phyloP scores from a whole-genome alignment of 1,284 basidiomycete species.

The Sanguinoderma infundibulare region DNA sequence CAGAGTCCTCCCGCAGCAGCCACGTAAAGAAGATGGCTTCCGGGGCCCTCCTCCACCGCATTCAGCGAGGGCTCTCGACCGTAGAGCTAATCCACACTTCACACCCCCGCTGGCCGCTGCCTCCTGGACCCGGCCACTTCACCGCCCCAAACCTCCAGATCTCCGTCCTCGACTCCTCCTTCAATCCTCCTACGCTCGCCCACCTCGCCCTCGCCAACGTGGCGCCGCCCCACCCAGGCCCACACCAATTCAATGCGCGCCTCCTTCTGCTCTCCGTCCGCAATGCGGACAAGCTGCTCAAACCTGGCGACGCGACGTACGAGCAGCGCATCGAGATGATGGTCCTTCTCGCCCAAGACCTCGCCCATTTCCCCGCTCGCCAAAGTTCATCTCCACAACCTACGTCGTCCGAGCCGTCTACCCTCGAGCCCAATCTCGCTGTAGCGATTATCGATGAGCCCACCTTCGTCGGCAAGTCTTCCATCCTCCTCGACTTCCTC shows the following conservation, averaged over 20 bases:
- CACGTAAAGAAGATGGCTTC: conserved; percentile 10
- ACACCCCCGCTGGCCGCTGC: conserved; percentile 60
- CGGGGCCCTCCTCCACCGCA: conserved; percentile 38
- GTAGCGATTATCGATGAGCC: conserved; percentile 88
- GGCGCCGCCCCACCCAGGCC: conserved; percentile 3
- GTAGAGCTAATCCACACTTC: conserved; percentile 60
- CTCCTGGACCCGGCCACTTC: conserved; percentile 15
- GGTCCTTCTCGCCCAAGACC: conserved; percentile 60
- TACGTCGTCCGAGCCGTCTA: not conserved
- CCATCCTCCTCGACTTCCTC: conserved; percentile 60
- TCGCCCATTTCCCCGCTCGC: conserved; percentile 30
- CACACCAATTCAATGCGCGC: conserved; percentile 67
- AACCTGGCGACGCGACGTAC: conserved; percentile 74
- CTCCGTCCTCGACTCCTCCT: conserved; percentile 88
- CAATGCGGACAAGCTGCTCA: conserved; percentile 88
- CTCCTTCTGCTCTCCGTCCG: conserved; percentile 86
- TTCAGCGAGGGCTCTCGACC: conserved; percentile 50
- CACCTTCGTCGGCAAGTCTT: conserved; percentile 87
- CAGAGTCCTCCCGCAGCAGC: not conserved
- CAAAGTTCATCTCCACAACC: not conserved
- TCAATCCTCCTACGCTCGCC: conserved; percentile 92
- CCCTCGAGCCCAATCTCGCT: conserved; percentile 57
- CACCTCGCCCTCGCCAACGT: conserved; percentile 79
- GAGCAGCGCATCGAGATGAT: conserved; percentile 86
- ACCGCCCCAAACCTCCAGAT: conserved; percentile 43